Base-by-base conservation (phyloP, 768 basidiomycete species). In the Clathrus columnatus region DNA sequence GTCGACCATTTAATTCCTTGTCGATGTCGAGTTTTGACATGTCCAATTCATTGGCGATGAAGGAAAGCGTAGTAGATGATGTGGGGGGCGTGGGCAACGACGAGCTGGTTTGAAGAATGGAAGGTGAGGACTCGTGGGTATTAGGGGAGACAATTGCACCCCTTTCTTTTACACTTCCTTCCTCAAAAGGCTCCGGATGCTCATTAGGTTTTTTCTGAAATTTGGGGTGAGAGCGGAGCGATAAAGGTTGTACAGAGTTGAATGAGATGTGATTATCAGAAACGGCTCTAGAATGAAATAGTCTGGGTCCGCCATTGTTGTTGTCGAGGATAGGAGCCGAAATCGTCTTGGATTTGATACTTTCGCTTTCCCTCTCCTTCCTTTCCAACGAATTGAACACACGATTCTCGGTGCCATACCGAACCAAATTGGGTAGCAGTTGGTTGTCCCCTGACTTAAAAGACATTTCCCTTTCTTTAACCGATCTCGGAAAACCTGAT, bases 1-100 rank as follows among this genome's bases (percentile, higher is more conserved):
- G 36, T n/a, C 10, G 36, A 6, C 7, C 6, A 7, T 32, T 32
- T 32, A 7, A 6, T 32, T 14, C 30, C n/a, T 36, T 36, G 4
- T 36, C 36, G 4, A 4, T n/a, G 2, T 36, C 36, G 36, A 36
- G n/a, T 8, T 36, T n/a, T 14, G 36, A n/a, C 11, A 36, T 36
- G 36, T 55, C 48, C n/a, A 8, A 8, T 27, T 48, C 43, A 21
- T 20, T 27, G 5, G 45, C 28, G 26, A 48, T 17, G 18, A 47
- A 30, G 27, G 54, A 55, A 14, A 55, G 45, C 26, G 54, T 42
- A n/a, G 44, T 36, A 16, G 54, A 46, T 8, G 54, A 55, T 44
- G 30, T 47, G 4, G 54, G 54, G 2, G 54, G 54, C 17, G 54
- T 55, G 8, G 54, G 54, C 29, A 55, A 48, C 27, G 46, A 28